A percentile compares a stretch with the other conserved stretches of the same genome.
phyloP scores from a whole-genome alignment of 164 flowering plant genomes.

The Annona cherimola region DNA sequence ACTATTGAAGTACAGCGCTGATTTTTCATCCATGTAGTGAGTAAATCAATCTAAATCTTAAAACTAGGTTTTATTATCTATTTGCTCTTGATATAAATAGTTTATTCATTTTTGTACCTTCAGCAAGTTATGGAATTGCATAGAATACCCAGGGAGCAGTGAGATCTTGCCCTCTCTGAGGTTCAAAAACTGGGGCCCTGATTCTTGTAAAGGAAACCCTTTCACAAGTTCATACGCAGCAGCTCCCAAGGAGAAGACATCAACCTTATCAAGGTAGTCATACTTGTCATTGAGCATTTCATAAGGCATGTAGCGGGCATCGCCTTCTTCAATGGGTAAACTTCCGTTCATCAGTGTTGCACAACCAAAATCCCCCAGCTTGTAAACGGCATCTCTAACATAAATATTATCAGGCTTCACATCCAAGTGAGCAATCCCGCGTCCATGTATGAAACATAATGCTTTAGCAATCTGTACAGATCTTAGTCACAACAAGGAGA shows the following conservation, averaged over 20 bases:
- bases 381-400: constrained; percentile 74
- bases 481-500: constrained; percentile 8
- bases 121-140: constrained; percentile 78
- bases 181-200: constrained; percentile 56
- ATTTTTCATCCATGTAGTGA: too few relatives aligned
- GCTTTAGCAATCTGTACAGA: constrained; percentile 70
- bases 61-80: neutral
- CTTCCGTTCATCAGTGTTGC: constrained; percentile 70
- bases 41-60: neutral
- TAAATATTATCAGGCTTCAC: constrained; percentile 94
- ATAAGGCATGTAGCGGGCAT: constrained; percentile 94
- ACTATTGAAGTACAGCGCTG: too few relatives aligned
- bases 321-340: constrained; percentile 92
- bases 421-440: constrained; percentile 82
- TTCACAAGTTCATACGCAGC: constrained; percentile 70
- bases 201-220: constrained; percentile 68
- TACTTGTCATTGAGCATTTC: constrained; percentile 83
- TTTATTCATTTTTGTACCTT: constrained; percentile 44
- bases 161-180: constrained; percentile 75
- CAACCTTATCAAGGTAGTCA: constrained; percentile 86
- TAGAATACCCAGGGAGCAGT: constrained; percentile 81
- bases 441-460: constrained; percentile 69
- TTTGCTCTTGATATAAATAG: neutral
- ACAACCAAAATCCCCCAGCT: constrained; percentile 98
- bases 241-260: constrained; percentile 84